Percentiles rank a stretch among this genome's conserved stretches.
phyloP scores from a whole-genome alignment of 768 basidiomycete species.

The Lactarius indigo region DNA sequence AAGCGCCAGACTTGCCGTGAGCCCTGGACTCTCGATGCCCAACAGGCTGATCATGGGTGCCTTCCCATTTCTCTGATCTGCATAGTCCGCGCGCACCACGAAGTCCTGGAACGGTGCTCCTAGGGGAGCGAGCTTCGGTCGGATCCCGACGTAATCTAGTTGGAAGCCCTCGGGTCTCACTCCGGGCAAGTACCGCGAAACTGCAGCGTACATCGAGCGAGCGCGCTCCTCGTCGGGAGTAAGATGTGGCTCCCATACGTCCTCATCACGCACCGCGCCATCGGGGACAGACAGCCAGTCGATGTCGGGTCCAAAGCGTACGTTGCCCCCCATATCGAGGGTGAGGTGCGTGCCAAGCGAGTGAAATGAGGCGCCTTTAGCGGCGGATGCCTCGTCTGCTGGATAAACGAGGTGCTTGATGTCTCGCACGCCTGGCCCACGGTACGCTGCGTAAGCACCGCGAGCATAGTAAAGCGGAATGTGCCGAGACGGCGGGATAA shows the following conservation, averaged over 20 bases:
- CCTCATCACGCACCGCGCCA: slow-evolving; percentile 43
- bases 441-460: slow-evolving; percentile 87
- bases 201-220: slow-evolving; percentile 63
- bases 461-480: slow-evolving; percentile 78
- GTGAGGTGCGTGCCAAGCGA: slow-evolving; percentile 92
- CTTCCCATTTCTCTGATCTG: slow-evolving; percentile 31
- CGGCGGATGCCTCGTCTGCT: slow-evolving; percentile 64
- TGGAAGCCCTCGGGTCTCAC: slow-evolving; percentile 57
- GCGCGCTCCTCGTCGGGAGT: slow-evolving; percentile 59
- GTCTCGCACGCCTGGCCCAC: slow-evolving; percentile 65
- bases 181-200: slow-evolving; percentile 69
- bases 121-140: slow-evolving; percentile 83
- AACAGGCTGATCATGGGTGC: slow-evolving; percentile 72
- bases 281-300: slow-evolving; percentile 72
- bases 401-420: slow-evolving; percentile 87
- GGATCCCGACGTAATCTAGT: slow-evolving; percentile 81
- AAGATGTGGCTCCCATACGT: slow-evolving; percentile 75
- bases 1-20: slow-evolving; percentile 84
- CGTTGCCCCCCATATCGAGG: slow-evolving; percentile 76
- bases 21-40: slow-evolving; percentile 90
- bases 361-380: slow-evolving; percentile 56
- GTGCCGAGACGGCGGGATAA: slow-evolving; percentile 52
- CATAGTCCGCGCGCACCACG: slow-evolving; percentile 59
- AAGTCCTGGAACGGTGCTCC: slow-evolving; percentile 83
- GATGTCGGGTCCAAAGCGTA: slow-evolving; percentile 91